These are phyloP conservation scores for Claviceps pusilla DNA, from an alignment of 2,329 filamentous ascomycete genomes.

Conservation along the genomic window DNA sequence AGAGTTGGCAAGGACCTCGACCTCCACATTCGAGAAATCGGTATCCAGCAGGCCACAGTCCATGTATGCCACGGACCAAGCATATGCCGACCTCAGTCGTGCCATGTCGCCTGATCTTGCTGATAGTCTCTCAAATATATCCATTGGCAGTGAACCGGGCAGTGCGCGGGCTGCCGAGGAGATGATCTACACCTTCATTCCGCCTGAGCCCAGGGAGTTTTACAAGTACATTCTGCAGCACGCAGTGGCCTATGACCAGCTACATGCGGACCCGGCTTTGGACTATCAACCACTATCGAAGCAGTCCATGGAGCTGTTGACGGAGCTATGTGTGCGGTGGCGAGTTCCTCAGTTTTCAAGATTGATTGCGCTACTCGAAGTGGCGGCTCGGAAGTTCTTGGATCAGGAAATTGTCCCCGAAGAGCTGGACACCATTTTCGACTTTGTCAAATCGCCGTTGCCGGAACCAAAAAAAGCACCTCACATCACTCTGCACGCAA, in stretches of 20 bases:
- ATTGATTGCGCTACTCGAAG: conserved; percentile 68
- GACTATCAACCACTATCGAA: conserved; percentile 49
- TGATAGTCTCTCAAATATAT: conserved; percentile 51
- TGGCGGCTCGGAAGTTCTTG: conserved; percentile 69
- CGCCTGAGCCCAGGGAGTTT: conserved; percentile 64
- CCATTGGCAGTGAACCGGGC: conserved; percentile 39
- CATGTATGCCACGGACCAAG: conserved; percentile 32
- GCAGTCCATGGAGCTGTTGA: conserved; percentile 66
- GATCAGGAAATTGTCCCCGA: conserved; percentile 70
- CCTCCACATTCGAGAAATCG: conserved; percentile 40
- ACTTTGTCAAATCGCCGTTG: conserved; percentile 59
- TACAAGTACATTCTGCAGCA: conserved; percentile 73
- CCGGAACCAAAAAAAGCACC: conserved; percentile 50
- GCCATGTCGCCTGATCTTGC: conserved; percentile 49
- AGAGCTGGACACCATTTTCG: conserved; percentile 71
- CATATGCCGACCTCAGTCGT: conserved; percentile 37
- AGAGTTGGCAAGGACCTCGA: conserved; percentile 64
- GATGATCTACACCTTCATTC: conserved; percentile 74
- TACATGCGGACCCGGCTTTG: conserved; percentile 37
- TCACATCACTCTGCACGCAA: conserved; percentile 35
- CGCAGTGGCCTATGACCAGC: conserved; percentile 51
- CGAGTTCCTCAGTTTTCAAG: conserved; percentile 72
- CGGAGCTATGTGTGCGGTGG: conserved; percentile 78
- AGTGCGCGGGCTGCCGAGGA: conserved; percentile 43
- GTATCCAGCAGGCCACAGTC: conserved; percentile 37